Evolutionary conservation across 306 rosid genomes (phyloP).

Genomic region (Glycine latifolia): DNA sequence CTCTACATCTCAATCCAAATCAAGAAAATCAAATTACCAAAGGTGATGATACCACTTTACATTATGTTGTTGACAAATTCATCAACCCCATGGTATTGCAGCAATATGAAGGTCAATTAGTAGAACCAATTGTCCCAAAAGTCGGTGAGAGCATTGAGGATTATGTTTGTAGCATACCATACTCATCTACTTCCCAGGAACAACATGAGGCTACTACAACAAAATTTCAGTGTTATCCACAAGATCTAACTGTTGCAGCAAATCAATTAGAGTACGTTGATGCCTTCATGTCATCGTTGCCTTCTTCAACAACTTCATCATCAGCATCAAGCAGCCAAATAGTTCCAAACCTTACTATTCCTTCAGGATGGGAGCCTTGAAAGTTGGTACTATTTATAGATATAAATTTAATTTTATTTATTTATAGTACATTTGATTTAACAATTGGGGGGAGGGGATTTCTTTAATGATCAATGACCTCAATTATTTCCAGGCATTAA

Average conservation of each 20-base stretch:
- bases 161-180: conserved; percentile 44
- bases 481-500: conserved; percentile 40
- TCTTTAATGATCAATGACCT: not conserved
- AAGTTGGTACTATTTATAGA: conserved; percentile 30
- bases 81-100: conserved; percentile 46
- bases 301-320: conserved; percentile 47
- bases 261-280: conserved; percentile 66
- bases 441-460: conserved; percentile 1
- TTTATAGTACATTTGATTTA: conserved; percentile 30
- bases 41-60: conserved; percentile 33
- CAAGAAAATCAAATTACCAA: conserved; percentile 53
- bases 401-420: conserved; percentile 38
- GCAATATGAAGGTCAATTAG: conserved; percentile 41
- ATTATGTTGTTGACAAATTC: conserved; percentile 46
- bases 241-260: conserved; percentile 43
- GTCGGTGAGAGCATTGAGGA: conserved; percentile 55
- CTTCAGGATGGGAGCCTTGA: conserved; percentile 49
- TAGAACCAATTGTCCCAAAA: conserved; percentile 54
- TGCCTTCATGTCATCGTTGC: conserved; percentile 54
- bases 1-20: conserved; percentile 47
- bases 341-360: conserved; percentile 42
- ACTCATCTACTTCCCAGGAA: not conserved
- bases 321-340: conserved; percentile 44
- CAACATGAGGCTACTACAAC: conserved; percentile 52
- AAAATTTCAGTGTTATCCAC: conserved; percentile 45